These are phyloP conservation scores for Phytophthora sansomeana DNA, from an alignment of 352 stramenopile species.

Conservation along the genomic window DNA sequence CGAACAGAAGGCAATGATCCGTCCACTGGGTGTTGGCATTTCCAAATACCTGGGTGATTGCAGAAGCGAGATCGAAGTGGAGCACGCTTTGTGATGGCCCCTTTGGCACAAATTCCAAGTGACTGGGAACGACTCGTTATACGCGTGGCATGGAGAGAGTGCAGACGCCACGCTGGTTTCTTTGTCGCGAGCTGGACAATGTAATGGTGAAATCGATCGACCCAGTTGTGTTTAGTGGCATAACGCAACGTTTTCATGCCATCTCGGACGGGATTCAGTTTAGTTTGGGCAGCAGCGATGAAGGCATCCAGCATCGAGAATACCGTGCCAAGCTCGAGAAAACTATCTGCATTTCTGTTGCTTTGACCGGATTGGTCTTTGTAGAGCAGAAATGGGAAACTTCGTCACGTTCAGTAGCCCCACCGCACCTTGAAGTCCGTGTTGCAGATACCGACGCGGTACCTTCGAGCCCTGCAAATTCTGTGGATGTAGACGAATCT, in stretches of 20 bases:
- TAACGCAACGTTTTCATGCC: slow-evolving; percentile 18
- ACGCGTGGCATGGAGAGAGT: slow-evolving; percentile 31
- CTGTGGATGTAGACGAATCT: background rate
- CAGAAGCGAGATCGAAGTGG: slow-evolving; percentile 32
- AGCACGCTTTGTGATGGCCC: background rate
- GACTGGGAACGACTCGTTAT: background rate
- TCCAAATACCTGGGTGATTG: slow-evolving; percentile 28
- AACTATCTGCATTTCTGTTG: background rate
- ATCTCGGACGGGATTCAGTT: background rate
- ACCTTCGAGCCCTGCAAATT: slow-evolving; percentile 25
- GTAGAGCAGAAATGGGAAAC: slow-evolving; percentile 43
- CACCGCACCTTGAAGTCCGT: slow-evolving; percentile 29
- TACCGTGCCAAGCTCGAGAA: slow-evolving; percentile 33
- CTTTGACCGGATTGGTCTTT: background rate
- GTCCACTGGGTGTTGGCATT: slow-evolving; percentile 21
- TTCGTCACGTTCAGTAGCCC: slow-evolving; percentile 32
- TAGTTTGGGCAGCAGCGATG: slow-evolving; percentile 5
- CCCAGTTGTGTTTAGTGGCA: slow-evolving; percentile 43
- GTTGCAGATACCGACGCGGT: slow-evolving; percentile 4
- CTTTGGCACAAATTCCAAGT: slow-evolving; percentile 15
- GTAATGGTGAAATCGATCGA: slow-evolving; percentile 47
- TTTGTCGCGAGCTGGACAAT: slow-evolving; percentile 16
- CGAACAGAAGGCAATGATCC: slow-evolving; percentile 5
- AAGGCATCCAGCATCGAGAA: slow-evolving; percentile 53
- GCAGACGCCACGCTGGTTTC: slow-evolving; percentile 17